Evolutionary conservation across 495 filamentous ascomycete species (phyloP).

Genomic region (Aspergillus steynii): DNA sequence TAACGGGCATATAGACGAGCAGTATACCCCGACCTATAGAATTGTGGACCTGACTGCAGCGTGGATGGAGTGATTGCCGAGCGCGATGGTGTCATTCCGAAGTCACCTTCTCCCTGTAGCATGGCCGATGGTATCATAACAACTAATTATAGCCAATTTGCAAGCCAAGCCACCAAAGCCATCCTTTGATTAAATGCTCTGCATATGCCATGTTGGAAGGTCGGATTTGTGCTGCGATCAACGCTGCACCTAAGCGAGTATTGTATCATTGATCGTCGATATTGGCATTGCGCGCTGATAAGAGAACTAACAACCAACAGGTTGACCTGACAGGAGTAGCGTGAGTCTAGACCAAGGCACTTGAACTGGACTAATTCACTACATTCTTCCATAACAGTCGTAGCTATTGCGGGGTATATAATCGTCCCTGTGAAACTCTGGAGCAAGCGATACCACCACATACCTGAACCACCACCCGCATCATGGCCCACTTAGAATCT

Average conservation of each 20-base stretch:
- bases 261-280: conserved; percentile 3
- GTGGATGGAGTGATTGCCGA: background rate
- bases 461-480: background rate
- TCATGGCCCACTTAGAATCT: conserved; percentile 23
- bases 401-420: background rate
- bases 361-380: background rate
- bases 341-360: background rate
- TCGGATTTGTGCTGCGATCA: background rate
- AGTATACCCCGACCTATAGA: background rate
- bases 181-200: background rate
- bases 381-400: background rate
- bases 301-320: too few relatives aligned
- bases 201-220: background rate
- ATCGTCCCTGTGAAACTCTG: background rate
- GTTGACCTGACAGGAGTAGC: background rate
- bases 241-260: background rate
- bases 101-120: background rate
- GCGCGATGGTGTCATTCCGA: conserved; percentile 2
- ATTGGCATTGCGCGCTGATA: background rate
- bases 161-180: background rate
- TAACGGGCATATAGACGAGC: too few relatives aligned
- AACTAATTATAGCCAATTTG: background rate
- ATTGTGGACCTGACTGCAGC: background rate
- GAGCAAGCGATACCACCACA: too few relatives aligned
- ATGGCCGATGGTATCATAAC: background rate